Conservation (phyloP, 768 basidiomycete species). For the Lactifluus pinguis region DNA sequence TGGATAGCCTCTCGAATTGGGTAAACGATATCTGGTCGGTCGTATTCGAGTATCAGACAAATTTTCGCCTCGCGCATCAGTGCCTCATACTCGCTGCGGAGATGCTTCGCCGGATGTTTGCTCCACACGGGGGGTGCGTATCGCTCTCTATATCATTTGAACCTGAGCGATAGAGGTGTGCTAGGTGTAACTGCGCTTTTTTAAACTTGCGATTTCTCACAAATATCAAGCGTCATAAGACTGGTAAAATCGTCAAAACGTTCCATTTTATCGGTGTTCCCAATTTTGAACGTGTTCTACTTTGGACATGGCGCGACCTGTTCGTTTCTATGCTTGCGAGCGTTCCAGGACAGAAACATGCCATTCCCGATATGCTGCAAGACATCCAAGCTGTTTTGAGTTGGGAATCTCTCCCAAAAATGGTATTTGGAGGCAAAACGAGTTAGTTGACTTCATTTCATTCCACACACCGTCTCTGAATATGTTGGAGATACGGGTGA, state of each 20-base stretch:
- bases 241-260: constrained; percentile 37
- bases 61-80: constrained; percentile 43
- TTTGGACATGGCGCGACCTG: constrained; percentile 67
- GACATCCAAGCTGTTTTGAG: constrained; percentile 46
- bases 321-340: constrained; percentile 46
- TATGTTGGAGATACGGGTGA: not conserved
- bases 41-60: constrained; percentile 47
- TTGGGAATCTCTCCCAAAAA: constrained; percentile 41
- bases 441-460: constrained; percentile 25
- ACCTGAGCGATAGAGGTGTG: constrained; percentile 2
- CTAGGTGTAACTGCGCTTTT: constrained; percentile 48
- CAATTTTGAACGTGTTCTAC: constrained; percentile 35
- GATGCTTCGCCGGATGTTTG: constrained; percentile 36
- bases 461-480: constrained; percentile 11
- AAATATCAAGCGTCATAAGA: constrained; percentile 32
- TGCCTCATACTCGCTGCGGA: constrained; percentile 47
- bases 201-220: constrained; percentile 39
- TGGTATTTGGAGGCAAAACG: constrained; percentile 46
- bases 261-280: constrained; percentile 42
- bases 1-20: constrained; percentile 50
- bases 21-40: constrained; percentile 54
- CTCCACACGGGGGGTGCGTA: constrained; percentile 30
- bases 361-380: constrained; percentile 45
- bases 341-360: constrained; percentile 25
- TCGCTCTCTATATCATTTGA: not conserved